Base-by-base conservation (phyloP, 2,329 filamentous ascomycete species). In the Sclerotinia nivalis region DNA sequence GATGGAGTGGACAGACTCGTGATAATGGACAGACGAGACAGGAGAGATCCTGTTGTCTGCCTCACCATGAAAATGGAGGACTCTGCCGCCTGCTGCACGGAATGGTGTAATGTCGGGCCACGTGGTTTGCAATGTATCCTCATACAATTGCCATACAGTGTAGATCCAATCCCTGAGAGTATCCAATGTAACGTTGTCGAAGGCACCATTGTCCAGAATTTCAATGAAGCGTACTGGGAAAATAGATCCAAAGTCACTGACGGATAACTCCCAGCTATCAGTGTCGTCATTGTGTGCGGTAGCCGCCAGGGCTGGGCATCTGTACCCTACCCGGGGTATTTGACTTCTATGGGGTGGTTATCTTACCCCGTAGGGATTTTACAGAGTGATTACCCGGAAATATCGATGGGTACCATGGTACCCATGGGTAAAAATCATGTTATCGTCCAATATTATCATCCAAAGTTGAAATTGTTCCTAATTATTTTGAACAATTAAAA, bases 11-110 rank as follows among this genome's bases (percentile, higher is more conserved):
- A 86, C 82, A 0, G 85, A 87, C 0, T 88, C 81, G 77, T 82
- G 84, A 80, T 88, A 88, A 74, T 82, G 84, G 1, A 87, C 82
- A 0, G 85, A 87, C 0, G 84, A 86, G 7, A 81, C 85, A 0
- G 86, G 77, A 1, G 86, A 85, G 71, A 88, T 80, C 9, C 81
- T 82, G 22, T 80, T 77, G 76, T 88, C 87, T 1, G 82, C 83
- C 77, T 88, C 85, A 68, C 86, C 86, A 77, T 88, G 86, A 79
- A 83, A 87, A 76, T 88, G 85, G 12, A 88, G 78, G 4, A 88
- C 77, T 77, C 88, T 88, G 62, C 84, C 86, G 40, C 86, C 86
- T 0, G 80, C 74, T 4, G 79, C 69, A 40, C 83, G 78, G 79
- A 87, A 87, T 15, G 79, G 72, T 0, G 82, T 84, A 1, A 88